Evolutionary conservation across 1,139 yeast genomes (phyloP).

Genomic region (Groenewaldozyma auringiensis): DNA sequence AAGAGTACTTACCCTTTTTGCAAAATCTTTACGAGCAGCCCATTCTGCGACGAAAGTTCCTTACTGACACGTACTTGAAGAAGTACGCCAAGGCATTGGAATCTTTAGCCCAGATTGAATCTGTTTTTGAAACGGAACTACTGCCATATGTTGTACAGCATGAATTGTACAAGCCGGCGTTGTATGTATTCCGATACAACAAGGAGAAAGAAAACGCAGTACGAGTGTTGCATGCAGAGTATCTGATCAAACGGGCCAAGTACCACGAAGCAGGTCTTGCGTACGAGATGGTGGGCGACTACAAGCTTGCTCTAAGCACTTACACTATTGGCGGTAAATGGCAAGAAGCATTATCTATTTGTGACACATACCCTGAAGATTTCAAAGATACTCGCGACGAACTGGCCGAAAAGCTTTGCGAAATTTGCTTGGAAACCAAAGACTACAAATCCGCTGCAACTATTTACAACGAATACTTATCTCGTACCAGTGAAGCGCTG

Average conservation of each 20-base stretch:
- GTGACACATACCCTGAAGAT: constrained; percentile 30
- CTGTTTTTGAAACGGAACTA: constrained; percentile 41
- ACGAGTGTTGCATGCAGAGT: constrained; percentile 53
- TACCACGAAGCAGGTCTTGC: constrained; percentile 69
- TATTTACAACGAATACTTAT: constrained; percentile 56
- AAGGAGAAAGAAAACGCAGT: constrained; percentile 43
- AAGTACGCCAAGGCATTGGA: constrained; percentile 59
- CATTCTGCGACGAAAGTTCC: constrained; percentile 58
- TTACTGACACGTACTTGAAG: constrained; percentile 73
- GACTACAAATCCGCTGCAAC: constrained; percentile 79
- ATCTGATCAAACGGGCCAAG: constrained; percentile 42
- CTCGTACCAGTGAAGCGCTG: constrained; percentile 56
- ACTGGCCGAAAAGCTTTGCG: constrained; percentile 52
- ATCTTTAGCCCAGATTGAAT: constrained; percentile 51
- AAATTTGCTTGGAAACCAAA: constrained; percentile 58
- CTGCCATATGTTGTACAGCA: constrained; percentile 66
- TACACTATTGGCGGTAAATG: constrained; percentile 68
- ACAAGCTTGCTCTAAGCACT: constrained; percentile 56
- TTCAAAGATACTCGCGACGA: constrained; percentile 21
- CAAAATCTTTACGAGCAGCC: constrained; percentile 67
- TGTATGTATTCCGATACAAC: constrained; percentile 55
- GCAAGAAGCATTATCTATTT: constrained; percentile 73
- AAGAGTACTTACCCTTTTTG: constrained; percentile 88
- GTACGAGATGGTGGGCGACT: constrained; percentile 59
- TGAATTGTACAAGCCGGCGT: constrained; percentile 62